Evolutionary conservation across 2,329 filamentous ascomycete species (phyloP), one percentile per base, ranked within the genome.

Genomic region (Penicillium concentricum): DNA sequence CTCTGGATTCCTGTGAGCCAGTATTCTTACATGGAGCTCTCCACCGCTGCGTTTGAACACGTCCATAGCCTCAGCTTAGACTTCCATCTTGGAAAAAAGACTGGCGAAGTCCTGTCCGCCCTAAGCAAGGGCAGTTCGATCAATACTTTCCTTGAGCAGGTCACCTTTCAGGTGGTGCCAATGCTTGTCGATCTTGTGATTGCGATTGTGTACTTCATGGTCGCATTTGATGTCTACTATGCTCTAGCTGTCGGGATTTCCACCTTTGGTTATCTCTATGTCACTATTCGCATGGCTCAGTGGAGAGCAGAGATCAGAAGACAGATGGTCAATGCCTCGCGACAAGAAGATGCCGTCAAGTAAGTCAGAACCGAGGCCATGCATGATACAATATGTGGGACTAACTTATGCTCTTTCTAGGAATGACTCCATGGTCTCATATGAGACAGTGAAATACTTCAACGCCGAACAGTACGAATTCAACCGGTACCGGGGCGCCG

Each of bases 351-450:
- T 74, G 94, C 94, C 7, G 92, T 97, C 65, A 97, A 97, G 82
- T 84, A 72, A 75, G 81, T 78, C 20, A 12, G 24, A 37, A 28
- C 22, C 22, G 5, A 41, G 26, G 4, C 35, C 51, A 15, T 46
- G 2, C 7, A 24, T 35, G 12, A 24, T 35, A 13, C 3, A 34
- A 35, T n/a, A 22, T 12, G 9, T 46, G 5, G 18, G 8, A 44
- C 37, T 58, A 32, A 63, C 54, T 30, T 35, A 26, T 32, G 18
- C 22, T 38, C 15, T 28, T 13, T 37, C 3, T 60, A 84, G 81
- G 77, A 97, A 97, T 71, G 94, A 99, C 74, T 97, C 94, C 0
- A 94, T 99, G 79, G 92, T 94, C 60, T 96, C 92, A n/a, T 99
- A 97, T 73, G 94, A 99, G 78, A 93, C 90, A 2, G 90, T 93